Conservation (phyloP, 768 basidiomycete genomes). For the Serendipita sp. region DNA sequence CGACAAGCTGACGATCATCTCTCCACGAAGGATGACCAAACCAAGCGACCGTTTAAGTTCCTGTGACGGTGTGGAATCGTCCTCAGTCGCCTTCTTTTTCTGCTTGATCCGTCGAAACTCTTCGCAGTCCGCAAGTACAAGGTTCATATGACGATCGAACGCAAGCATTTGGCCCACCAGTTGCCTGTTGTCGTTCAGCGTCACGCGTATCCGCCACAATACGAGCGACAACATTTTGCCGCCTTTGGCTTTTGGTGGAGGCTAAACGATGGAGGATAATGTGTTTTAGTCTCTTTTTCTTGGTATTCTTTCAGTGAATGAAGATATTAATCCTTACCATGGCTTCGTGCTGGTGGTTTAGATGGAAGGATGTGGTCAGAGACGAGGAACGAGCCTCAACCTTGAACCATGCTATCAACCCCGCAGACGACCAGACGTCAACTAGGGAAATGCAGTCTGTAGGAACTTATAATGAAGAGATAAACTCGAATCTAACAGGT, state of each 20-base stretch:
- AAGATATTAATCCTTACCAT: not conserved
- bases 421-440: not conserved
- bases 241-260: constrained; percentile 48
- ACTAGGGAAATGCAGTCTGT: no score
- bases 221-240: constrained; percentile 96
- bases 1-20: constrained; percentile 85
- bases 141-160: constrained; percentile 99
- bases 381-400: not conserved
- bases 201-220: constrained; percentile 95
- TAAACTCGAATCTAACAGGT: no score
- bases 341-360: not conserved
- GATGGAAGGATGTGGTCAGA: not conserved
- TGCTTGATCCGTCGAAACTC: constrained; percentile 86
- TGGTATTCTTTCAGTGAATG: not conserved
- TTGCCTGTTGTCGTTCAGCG: constrained; percentile 91
- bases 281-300: not conserved
- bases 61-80: constrained; percentile 53
- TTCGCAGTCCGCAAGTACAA: constrained; percentile 95
- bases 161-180: constrained; percentile 98
- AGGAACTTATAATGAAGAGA: no score
- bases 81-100: constrained; percentile 63
- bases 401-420: not conserved
- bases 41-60: constrained; percentile 94
- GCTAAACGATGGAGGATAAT: not conserved
- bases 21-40: constrained; percentile 91